Conservation (phyloP, 2,329 filamentous ascomycete species). For the Acephala macrosclerotiorum region DNA sequence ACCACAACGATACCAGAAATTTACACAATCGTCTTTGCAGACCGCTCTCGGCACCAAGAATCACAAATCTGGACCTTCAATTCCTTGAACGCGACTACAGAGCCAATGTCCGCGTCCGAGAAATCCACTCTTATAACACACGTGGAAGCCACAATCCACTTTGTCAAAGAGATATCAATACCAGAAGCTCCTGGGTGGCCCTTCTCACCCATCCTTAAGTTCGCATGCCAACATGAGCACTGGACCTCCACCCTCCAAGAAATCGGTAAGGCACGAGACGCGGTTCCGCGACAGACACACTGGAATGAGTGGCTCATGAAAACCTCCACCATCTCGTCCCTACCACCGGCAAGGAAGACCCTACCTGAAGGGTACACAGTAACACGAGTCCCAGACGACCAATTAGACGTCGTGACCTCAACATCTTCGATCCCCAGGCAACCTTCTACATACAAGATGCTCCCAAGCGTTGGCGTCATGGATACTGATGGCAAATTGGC, state of each 20-base stretch:
- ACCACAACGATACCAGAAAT: conserved; percentile 19
- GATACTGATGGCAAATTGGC: conserved; percentile 28
- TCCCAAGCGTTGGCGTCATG: conserved; percentile 39
- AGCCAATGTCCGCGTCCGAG: conserved; percentile 23
- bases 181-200: conserved; percentile 43
- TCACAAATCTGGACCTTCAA: conserved; percentile 44
- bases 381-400: conserved; percentile 35
- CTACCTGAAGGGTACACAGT: conserved; percentile 33
- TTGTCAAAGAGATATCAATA: conserved; percentile 33
- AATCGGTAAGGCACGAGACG: conserved; percentile 27
- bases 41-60: conserved; percentile 40
- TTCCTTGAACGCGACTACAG: conserved; percentile 31
- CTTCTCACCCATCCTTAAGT: conserved; percentile 36
- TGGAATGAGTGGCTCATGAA: conserved; percentile 39
- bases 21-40: conserved; percentile 42
- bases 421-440: conserved; percentile 40
- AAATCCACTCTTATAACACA: conserved; percentile 26
- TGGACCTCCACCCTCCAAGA: conserved; percentile 25
- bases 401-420: conserved; percentile 39
- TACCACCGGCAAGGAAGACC: not conserved
- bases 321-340: conserved; percentile 12
- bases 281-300: conserved; percentile 24
- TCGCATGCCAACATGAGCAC: conserved; percentile 35
- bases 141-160: conserved; percentile 26
- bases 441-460: conserved; percentile 32